Base-by-base conservation (phyloP, 805 yeast genomes). In the Metschnikowia picachoensis region DNA sequence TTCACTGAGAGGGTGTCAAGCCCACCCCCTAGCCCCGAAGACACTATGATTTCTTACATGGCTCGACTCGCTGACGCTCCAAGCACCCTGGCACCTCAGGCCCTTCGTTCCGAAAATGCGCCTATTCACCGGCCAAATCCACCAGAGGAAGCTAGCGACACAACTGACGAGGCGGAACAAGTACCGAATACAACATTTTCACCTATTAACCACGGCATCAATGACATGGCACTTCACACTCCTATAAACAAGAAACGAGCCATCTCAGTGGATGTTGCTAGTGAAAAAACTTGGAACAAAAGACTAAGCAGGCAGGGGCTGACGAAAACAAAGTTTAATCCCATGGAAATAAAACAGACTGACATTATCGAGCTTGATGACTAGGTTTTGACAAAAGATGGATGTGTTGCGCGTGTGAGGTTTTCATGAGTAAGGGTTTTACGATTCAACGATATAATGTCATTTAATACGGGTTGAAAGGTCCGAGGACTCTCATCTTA, bases 281-380 rank as follows among this genome's bases (percentile, higher is more conserved):
- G 30, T 8, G 49, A 39, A 20, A 28, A 47, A 11, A 35, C 44
- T 5, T 49, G 50, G 50, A 55, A 50, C 43, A 52, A 50, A 36
- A 33, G 49, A 32, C 13, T 48, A 29, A 50, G 46, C 43, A 41
- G 43, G 20, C 46, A 30, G 16, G 44, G 48, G 40, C 33, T 45
- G 30, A 36, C 37, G 28, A 52, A 47, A 33, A 36, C 33, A n/a
- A 52, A 46, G 46, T 52, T 52, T 30, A 48, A 52, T 25, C 49
- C 54, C 8, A 39, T 44, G 11, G 42, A 37, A 17, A 45, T 52
- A 30, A 39, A 45, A 20, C 37, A 20, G 35, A 38, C 47, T 11
- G 49, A 52, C n/a, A 44, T 55, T 28, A 55, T 55, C 15, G 57
- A 55, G 41, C 46, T 55, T 8, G 58, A 54, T 34, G 52, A 51